phyloP scores from a whole-genome alignment of 345 rosid genomes.

The Toxicodendron radicans region DNA sequence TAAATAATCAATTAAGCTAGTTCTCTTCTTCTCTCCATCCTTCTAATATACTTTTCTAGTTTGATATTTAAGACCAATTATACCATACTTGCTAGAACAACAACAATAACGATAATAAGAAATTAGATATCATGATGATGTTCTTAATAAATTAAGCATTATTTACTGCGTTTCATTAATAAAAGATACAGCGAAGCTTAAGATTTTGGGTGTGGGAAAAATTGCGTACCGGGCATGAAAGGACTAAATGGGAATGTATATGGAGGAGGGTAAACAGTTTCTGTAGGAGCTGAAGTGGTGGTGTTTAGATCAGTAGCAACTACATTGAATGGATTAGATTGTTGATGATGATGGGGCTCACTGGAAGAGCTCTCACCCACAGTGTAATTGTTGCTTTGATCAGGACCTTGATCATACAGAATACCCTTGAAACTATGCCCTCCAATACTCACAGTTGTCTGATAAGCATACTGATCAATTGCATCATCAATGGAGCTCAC shows the following conservation, averaged over 20 bases:
- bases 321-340: conserved; percentile 8
- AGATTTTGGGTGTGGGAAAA: conserved; percentile 48
- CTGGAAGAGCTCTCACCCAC: conserved; percentile 37
- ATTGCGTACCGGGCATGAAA: conserved; percentile 46
- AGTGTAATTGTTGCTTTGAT: conserved; percentile 9
- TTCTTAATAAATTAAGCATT: too few species aligned
- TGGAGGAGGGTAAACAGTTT: conserved; percentile 12
- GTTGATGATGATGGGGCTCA: conserved; percentile 18
- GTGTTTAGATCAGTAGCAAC: conserved; percentile 13
- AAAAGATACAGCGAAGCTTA: conserved; percentile 3
- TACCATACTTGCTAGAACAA: too few species aligned
- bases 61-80: not conserved
- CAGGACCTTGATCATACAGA: conserved; percentile 55
- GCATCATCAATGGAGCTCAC: conserved; percentile 41
- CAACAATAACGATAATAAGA: not conserved
- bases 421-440: conserved; percentile 55
- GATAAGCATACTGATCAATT: conserved; percentile 49
- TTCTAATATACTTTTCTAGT: conserved; percentile 7
- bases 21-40: not conserved
- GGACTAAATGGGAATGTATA: conserved; percentile 36
- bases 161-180: too few species aligned
- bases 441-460: conserved; percentile 46
- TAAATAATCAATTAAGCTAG: not conserved
- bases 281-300: conserved; percentile 9
- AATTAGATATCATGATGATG: not conserved